Percentiles rank a stretch among this genome's conserved stretches.
Evolutionary conservation across 352 stramenopile genomes (phyloP).

Genomic region (Phytophthora agathidicida): DNA sequence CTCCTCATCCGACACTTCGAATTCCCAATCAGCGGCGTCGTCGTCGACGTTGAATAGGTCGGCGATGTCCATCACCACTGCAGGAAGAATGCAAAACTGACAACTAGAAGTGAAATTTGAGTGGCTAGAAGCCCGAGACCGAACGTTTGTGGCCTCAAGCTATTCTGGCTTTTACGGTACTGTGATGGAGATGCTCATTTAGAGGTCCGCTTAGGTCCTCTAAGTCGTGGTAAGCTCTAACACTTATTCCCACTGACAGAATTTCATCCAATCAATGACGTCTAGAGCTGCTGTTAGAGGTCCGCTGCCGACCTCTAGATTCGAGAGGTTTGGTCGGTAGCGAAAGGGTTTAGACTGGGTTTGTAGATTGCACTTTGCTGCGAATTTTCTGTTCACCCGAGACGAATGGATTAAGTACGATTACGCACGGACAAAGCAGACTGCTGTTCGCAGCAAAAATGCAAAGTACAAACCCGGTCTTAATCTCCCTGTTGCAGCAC

Average conservation of each 20-base stretch:
- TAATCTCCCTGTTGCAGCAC: background rate
- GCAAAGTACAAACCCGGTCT: no score
- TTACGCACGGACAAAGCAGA: no score
- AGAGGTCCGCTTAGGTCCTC: background rate
- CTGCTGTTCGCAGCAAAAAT: no score
- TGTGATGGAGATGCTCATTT: background rate
- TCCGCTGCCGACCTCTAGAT: background rate
- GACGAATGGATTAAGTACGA: no score
- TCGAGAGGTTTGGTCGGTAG: no score
- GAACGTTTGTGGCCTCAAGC: background rate
- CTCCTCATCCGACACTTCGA: background rate
- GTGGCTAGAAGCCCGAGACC: background rate
- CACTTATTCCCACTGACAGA: background rate
- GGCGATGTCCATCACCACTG: conserved; percentile 1
- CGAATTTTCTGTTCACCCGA: no score
- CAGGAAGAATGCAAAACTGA: conserved; percentile 1
- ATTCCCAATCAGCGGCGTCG: background rate
- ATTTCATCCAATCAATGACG: background rate
- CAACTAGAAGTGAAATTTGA: background rate
- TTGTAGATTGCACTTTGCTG: no score
- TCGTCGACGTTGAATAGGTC: conserved; percentile 1
- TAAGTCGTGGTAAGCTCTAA: background rate
- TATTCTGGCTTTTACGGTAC: conserved; percentile 4
- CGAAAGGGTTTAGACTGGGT: no score
- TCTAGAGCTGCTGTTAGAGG: background rate